A percentile compares a stretch with the other conserved stretches of the same genome.
phyloP scores from a whole-genome alignment of 768 basidiomycete species.

The Lentinula lateritia region DNA sequence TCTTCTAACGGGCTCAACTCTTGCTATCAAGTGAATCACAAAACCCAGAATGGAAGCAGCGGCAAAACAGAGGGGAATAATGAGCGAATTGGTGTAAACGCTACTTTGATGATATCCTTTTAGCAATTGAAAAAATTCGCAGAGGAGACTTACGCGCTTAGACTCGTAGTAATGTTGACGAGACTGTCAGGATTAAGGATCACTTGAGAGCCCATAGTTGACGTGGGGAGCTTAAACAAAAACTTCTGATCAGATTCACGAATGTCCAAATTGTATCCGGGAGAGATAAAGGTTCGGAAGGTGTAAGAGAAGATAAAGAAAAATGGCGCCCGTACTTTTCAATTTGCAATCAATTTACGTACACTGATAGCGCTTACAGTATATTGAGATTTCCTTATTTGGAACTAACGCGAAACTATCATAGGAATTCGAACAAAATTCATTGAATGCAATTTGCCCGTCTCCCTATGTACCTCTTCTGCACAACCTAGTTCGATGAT shows the following conservation, averaged over 20 bases:
- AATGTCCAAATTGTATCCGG: background rate
- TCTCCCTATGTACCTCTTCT: too few relatives aligned
- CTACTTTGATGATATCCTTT: background rate
- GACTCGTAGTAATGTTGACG: background rate
- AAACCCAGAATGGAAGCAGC: slow-evolving; percentile 27
- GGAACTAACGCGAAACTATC: too few relatives aligned
- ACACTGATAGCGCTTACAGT: too few relatives aligned
- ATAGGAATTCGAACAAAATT: too few relatives aligned
- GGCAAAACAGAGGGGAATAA: slow-evolving; percentile 31
- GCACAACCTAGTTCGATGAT: too few relatives aligned
- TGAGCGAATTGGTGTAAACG: slow-evolving; percentile 18
- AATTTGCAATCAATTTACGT: background rate
- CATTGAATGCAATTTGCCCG: too few relatives aligned
- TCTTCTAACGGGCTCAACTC: slow-evolving; percentile 10
- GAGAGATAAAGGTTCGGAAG: background rate
- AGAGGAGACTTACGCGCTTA: background rate
- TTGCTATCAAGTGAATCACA: slow-evolving; percentile 22
- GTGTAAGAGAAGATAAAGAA: background rate
- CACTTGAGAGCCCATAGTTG: background rate
- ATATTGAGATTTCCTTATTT: too few relatives aligned
- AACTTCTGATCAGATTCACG: too few relatives aligned
- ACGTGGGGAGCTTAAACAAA: background rate
- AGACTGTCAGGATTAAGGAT: background rate
- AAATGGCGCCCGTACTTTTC: background rate
- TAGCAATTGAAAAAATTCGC: background rate